These are phyloP conservation scores for Neofusicoccum cordaticola DNA, from an alignment of 2,329 filamentous ascomycete species.

Conservation along the genomic window DNA sequence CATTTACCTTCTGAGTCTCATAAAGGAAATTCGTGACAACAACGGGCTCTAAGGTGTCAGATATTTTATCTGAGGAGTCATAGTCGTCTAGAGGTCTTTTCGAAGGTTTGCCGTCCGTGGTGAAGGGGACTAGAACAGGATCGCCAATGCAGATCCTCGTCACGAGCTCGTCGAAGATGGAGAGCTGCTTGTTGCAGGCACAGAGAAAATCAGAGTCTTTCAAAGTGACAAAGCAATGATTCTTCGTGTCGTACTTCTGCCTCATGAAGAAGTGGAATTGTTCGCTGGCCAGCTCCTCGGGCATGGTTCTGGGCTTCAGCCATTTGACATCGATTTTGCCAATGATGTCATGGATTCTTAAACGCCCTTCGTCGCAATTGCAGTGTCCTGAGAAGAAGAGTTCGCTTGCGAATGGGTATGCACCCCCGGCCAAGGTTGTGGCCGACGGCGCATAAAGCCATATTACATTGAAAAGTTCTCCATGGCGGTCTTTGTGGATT, in stretches of 20 bases:
- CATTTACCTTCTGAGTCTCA: slow-evolving; percentile 31
- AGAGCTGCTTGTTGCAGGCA: slow-evolving; percentile 25
- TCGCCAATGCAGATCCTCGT: slow-evolving; percentile 23
- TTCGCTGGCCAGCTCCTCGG: slow-evolving; percentile 21
- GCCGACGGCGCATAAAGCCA: slow-evolving; percentile 74
- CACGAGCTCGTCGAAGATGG: background rate
- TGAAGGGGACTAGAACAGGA: background rate
- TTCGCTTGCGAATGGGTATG: slow-evolving; percentile 70
- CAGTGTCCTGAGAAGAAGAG: slow-evolving; percentile 76
- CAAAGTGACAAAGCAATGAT: slow-evolving; percentile 63
- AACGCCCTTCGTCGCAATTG: slow-evolving; percentile 58
- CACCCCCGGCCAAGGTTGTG: slow-evolving; percentile 65
- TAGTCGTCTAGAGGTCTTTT: background rate
- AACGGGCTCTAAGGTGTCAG: slow-evolving; percentile 55
- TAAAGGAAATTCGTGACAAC: slow-evolving; percentile 50
- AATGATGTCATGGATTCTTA: slow-evolving; percentile 56
- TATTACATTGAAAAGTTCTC: slow-evolving; percentile 49
- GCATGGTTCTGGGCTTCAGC: slow-evolving; percentile 53
- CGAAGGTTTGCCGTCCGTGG: background rate
- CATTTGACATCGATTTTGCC: slow-evolving; percentile 56
- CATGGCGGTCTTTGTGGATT: slow-evolving; percentile 37
- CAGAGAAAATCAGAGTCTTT: slow-evolving; percentile 46
- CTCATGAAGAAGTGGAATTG: slow-evolving; percentile 56
- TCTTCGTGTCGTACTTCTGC: slow-evolving; percentile 62
- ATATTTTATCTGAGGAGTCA: background rate